Evolutionary conservation across 257 asterid genomes (phyloP).

Genomic region (Solanum chilense): DNA sequence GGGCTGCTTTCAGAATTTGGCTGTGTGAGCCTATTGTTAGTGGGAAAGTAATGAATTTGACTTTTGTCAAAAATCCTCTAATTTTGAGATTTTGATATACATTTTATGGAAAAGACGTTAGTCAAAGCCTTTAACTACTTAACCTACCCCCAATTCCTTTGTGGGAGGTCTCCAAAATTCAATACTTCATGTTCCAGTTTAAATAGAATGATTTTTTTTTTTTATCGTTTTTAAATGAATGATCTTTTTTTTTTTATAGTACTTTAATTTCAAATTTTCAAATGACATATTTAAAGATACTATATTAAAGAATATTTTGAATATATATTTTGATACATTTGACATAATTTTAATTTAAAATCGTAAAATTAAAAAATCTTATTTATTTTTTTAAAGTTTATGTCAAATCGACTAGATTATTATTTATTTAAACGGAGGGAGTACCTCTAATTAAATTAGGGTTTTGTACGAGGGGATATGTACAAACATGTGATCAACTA

Average conservation of each 20-base stretch:
- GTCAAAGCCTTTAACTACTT: background rate
- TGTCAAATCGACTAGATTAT: too few species aligned
- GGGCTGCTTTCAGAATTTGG: background rate
- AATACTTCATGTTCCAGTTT: too few species aligned
- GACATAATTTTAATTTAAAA: too few species aligned
- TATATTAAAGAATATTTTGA: too few species aligned
- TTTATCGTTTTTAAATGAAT: too few species aligned
- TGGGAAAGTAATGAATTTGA: background rate
- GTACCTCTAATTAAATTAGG: background rate
- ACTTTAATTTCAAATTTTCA: too few species aligned
- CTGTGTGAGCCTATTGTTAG: background rate
- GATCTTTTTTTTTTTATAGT: too few species aligned
- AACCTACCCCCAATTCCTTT: background rate
- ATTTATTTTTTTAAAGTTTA: too few species aligned
- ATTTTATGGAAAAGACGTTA: background rate
- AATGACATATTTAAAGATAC: too few species aligned
- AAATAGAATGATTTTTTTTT: rapidly evolving
- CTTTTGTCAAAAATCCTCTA: background rate
- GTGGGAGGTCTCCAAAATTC: background rate
- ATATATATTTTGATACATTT: too few species aligned
- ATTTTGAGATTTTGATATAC: background rate
- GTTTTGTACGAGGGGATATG: background rate
- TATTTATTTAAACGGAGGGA: background rate
- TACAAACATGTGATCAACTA: background rate
- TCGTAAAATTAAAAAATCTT: rapidly evolving